Evolutionary conservation across 1,139 yeast genomes (phyloP), one percentile per base, ranked within the genome.

Genomic region (Fermentozyma sake): DNA sequence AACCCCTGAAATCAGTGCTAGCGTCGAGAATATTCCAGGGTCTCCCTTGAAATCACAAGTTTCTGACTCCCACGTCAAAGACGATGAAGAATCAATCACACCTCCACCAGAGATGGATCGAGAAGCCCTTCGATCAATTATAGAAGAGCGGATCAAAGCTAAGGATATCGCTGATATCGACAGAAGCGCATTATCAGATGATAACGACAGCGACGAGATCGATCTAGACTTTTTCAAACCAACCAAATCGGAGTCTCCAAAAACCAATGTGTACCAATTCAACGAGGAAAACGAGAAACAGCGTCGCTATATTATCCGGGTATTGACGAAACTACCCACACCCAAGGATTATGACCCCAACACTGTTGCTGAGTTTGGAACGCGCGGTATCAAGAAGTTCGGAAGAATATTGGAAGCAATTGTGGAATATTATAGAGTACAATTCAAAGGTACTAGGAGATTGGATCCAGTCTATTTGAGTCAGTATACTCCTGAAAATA

Each of bases 341-440:
- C 52, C 50, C 2, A 10, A 17, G 7, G 29, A 29, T 13, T 32
- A 33, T 8, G 30, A 31, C 7, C 28, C 44, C 3, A 28, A 22
- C 6, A 33, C 36, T 4, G 39, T 45, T 12, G 35, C 46, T 8
- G 59, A 55, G 22, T 57, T 60, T 31, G 57, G 58, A 7, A 47
- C 58, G 12, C 55, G 52, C 28, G 68, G 68, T 6, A 47, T 57
- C 12, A 58, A 55, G 31, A 37, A 40, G 17, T 52, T 52, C 29
- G 35, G 34, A n/a, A 33, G 37, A 14, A 46, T 51, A 1, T 22
- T 43, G 23, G 44, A 42, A 7, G 32, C 42, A 2, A 37, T 46
- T 14, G 19, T 29, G 9, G 36, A 28, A 15, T 32, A 34, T 14
- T 42, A 28, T 22, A 27, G 22, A 10, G 22, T 21, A 4, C 26